Conservation (phyloP, 2,329 filamentous ascomycete species). For the Rugonectria rugulosa region DNA sequence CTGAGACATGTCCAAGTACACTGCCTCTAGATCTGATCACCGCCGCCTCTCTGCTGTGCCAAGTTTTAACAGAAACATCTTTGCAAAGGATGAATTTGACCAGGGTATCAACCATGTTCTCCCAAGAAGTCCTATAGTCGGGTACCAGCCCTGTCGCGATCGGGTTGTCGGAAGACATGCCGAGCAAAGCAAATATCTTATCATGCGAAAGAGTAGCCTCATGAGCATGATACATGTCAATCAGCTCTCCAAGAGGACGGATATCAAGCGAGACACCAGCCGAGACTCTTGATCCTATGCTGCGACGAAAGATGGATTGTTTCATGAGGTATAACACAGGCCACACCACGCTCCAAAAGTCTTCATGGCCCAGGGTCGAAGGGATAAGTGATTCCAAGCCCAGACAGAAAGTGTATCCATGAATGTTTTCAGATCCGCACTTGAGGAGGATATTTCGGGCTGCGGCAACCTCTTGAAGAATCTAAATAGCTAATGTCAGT, state of each 20-base stretch:
- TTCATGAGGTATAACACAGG: neutral
- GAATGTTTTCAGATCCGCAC: neutral
- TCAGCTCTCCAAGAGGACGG: neutral
- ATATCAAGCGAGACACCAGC: neutral
- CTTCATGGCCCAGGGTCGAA: neutral
- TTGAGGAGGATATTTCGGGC: neutral
- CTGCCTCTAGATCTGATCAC: neutral
- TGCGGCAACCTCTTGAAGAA: conserved; percentile 2
- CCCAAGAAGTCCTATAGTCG: neutral
- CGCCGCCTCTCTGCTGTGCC: neutral
- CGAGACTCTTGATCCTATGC: neutral
- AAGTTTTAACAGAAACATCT: neutral
- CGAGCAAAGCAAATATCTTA: neutral
- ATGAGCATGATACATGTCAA: neutral
- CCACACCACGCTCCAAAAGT: no score
- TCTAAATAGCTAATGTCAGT: neutral
- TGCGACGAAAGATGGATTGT: neutral
- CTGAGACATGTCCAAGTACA: neutral
- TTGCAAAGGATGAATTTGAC: neutral
- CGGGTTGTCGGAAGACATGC: neutral
- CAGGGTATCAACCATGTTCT: neutral
- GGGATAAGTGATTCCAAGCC: neutral
- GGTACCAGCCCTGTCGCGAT: neutral
- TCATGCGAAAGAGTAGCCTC: neutral
- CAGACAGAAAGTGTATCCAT: neutral